phyloP scores from a whole-genome alignment of 305 asterid species.

The Lippia alba region DNA sequence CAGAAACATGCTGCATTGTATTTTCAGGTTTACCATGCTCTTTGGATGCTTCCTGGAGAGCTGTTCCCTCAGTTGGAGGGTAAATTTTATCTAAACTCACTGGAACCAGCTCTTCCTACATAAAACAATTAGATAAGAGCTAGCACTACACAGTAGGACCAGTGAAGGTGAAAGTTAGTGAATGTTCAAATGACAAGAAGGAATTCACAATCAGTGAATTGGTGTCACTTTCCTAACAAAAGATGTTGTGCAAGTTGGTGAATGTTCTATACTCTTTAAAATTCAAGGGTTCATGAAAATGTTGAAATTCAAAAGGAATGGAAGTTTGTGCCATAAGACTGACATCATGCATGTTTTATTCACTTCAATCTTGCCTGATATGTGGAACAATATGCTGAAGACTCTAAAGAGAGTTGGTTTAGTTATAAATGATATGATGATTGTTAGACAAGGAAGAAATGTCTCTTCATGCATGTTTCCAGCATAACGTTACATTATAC shows the following conservation, averaged over 20 bases:
- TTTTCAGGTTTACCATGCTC: constrained; percentile 30
- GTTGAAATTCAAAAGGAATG: constrained; percentile 15
- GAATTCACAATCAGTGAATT: too few relatives aligned
- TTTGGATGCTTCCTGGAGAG: constrained; percentile 21
- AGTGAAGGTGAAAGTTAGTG: constrained; percentile 10
- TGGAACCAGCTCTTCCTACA: constrained; percentile 61
- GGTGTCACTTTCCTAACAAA: background rate
- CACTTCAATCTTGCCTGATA: constrained; percentile 3
- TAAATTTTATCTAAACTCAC: constrained; percentile 42
- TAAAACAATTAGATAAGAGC: constrained; percentile 29
- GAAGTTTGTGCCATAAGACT: background rate
- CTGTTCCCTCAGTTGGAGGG: constrained; percentile 48
- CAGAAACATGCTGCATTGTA: constrained; percentile 39
- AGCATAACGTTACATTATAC: constrained; percentile 19
- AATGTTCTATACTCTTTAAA: background rate
- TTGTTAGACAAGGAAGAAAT: constrained; percentile 16
- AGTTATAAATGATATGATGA: constrained; percentile 1
- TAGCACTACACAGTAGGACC: constrained; percentile 26
- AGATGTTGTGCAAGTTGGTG: constrained; percentile 2
- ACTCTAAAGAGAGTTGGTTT: background rate
- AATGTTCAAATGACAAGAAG: background rate
- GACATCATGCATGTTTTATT: background rate
- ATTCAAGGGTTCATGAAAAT: constrained; percentile 4
- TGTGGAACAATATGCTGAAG: constrained; percentile 5
- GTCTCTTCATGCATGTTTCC: constrained; percentile 4